Percentiles rank a stretch among this genome's conserved stretches.
These are phyloP conservation scores for Kodamaea anthophila DNA, from an alignment of 1,139 yeast species.

Conservation along the genomic window DNA sequence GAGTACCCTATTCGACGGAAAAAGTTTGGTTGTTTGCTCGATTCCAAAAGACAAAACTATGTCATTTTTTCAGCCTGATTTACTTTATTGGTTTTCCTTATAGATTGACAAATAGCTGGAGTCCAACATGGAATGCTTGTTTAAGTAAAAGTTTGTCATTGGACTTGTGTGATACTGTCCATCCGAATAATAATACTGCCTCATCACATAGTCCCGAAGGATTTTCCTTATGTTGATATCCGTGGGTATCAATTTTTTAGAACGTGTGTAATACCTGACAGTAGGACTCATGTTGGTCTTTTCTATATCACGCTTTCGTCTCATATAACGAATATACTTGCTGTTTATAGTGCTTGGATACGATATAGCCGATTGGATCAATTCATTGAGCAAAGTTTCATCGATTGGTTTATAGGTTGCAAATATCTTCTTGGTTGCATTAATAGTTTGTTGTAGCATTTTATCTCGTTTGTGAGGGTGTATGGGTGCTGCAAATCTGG, in stretches of 20 bases:
- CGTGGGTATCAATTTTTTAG: constrained; percentile 26
- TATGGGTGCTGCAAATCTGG: constrained; percentile 28
- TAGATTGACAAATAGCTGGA: constrained; percentile 1
- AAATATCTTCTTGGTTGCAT: constrained; percentile 17
- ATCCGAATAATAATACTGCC: constrained; percentile 25
- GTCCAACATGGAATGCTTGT: constrained; percentile 5
- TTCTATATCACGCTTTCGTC: constrained; percentile 16
- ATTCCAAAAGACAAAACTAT: constrained; percentile 32
- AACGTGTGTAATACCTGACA: constrained; percentile 16
- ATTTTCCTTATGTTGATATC: constrained; percentile 26
- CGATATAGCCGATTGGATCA: constrained; percentile 14
- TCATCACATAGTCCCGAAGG: constrained; percentile 24
- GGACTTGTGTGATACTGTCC: constrained; percentile 17
- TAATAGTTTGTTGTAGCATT: constrained; percentile 20
- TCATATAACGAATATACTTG: constrained; percentile 25
- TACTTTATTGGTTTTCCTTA: not conserved
- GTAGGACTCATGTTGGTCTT: constrained; percentile 11
- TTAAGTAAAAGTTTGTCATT: constrained; percentile 22
- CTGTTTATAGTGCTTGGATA: constrained; percentile 17
- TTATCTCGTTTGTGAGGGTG: constrained; percentile 24
- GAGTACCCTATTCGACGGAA: constrained; percentile 8
- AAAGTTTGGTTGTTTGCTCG: constrained; percentile 36
- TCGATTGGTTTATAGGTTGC: constrained; percentile 19
- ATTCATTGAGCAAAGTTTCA: constrained; percentile 13
- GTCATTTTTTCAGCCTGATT: constrained; percentile 18